These are phyloP conservation scores for Prunus fruticosa DNA, from an alignment of 306 rosid genomes.

Conservation along the genomic window DNA sequence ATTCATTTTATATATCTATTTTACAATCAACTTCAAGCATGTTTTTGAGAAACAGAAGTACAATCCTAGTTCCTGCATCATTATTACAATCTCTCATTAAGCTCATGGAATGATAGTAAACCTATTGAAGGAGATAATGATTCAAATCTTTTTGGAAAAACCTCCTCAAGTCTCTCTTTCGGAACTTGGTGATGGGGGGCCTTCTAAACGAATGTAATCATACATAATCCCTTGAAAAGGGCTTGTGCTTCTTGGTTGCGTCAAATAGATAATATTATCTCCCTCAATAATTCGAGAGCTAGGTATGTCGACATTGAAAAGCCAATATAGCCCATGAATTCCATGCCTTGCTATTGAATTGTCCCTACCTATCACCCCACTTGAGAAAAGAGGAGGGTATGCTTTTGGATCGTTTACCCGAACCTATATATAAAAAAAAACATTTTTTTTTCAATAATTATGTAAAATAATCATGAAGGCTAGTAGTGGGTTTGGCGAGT, in stretches of 20 bases:
- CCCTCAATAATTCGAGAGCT: slow-evolving; percentile 56
- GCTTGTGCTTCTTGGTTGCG: slow-evolving; percentile 58
- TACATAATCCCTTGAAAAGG: slow-evolving; percentile 88
- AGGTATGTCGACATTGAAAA: slow-evolving; percentile 43
- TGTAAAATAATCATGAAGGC: neutral
- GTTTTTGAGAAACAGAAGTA: too few relatives aligned
- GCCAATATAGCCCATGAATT: slow-evolving; percentile 85
- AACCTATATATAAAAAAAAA: slow-evolving; percentile 40
- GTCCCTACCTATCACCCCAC: slow-evolving; percentile 85
- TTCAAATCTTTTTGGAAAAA: too few relatives aligned
- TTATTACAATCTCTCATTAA: too few relatives aligned
- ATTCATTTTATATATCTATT: too few relatives aligned
- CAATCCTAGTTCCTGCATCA: too few relatives aligned
- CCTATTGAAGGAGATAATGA: too few relatives aligned
- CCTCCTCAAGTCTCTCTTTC: too few relatives aligned
- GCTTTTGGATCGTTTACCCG: slow-evolving; percentile 67
- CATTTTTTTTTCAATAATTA: neutral
- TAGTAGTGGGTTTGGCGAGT: too few relatives aligned
- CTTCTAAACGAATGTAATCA: slow-evolving; percentile 86
- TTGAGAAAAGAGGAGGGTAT: slow-evolving; percentile 61
- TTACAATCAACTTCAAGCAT: too few relatives aligned
- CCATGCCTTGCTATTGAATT: slow-evolving; percentile 95
- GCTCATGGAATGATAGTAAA: too few relatives aligned
- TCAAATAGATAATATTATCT: slow-evolving; percentile 64
- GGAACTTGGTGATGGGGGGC: slow-evolving; percentile 32